phyloP scores from a whole-genome alignment of 345 rosid genomes.

The Chamaenerion angustifolium region DNA sequence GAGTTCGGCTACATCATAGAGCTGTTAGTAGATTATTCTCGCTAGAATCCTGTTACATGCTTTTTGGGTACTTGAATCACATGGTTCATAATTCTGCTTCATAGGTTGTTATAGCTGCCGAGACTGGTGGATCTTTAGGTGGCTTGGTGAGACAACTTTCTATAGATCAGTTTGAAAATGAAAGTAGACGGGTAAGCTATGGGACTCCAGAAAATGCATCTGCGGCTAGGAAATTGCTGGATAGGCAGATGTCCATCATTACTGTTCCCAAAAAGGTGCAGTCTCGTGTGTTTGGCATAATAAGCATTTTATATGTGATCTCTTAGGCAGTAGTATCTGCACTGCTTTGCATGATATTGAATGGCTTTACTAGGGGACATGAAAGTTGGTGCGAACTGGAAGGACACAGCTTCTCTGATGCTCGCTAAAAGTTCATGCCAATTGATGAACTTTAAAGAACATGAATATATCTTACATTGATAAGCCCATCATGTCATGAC shows the following conservation, averaged over 20 bases:
- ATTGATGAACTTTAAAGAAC: too few relatives aligned
- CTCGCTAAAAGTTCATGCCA: too few relatives aligned
- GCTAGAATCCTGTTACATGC: conserved; percentile 3
- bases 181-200: conserved; percentile 90
- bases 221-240: conserved; percentile 90
- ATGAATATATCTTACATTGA: too few relatives aligned
- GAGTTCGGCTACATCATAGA: conserved; percentile 90
- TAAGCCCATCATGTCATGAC: too few relatives aligned
- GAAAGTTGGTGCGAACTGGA: too few relatives aligned
- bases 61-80: too few relatives aligned
- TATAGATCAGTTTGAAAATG: conserved; percentile 93
- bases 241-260: conserved; percentile 88
- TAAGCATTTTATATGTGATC: too few relatives aligned
- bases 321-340: too few relatives aligned
- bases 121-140: conserved; percentile 94
- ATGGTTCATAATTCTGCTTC: conserved; percentile 11
- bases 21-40: conserved; percentile 45
- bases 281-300: not conserved
- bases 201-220: conserved; percentile 91
- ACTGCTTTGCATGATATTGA: too few relatives aligned
- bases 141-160: conserved; percentile 97
- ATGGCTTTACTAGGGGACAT: too few relatives aligned
- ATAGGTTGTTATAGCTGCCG: conserved; percentile 96
- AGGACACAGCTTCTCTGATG: too few relatives aligned
- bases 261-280: conserved; percentile 94